Base-by-base conservation (phyloP, 1,284 basidiomycete genomes). In the Abortiporus biennis region DNA sequence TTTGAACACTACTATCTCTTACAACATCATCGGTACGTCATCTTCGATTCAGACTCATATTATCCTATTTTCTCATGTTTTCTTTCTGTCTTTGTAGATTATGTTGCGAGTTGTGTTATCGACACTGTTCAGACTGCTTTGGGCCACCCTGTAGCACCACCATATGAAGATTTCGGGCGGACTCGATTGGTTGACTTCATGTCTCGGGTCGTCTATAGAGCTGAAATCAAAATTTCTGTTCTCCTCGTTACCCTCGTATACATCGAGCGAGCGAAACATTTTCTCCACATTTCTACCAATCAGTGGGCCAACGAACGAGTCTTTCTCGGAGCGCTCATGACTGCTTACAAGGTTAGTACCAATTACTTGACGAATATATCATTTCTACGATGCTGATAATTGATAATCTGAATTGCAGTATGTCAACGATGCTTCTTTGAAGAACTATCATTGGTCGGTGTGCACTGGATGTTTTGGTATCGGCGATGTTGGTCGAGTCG, bases 391-490 rank as follows among this genome's bases (percentile, higher is more conserved):
- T n/a, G n/a, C n/a, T n/a, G n/a, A n/a, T n/a, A n/a, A n/a, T n/a
- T n/a, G n/a, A n/a, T n/a, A n/a, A n/a, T n/a, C n/a, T n/a, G n/a
- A n/a, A n/a, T n/a, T n/a, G n/a, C 47, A 85, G 81, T 85, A 85
- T 52, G 62, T 77, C 19, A 84, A 86, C 53, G 82, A 85, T 54
- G 82, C 80, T 15, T 83, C 83, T 9, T 67, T 85, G 15, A 85
- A 85, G 68, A 85, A 85, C 57, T 67, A 83, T 15, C 82, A 85
- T 59, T 85, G 82, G 82, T 80, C 83, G 8, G 64, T 83, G 9
- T 85, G 83, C 64, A 85, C 84, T 0, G 81, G 82, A 39, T 78
- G 85, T 23, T 85, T 86, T 54, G 83, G 83, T 54, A 85, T 83
- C 55, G 74, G 81, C 16, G 84, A 86, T 54, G 74, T 85, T 17